Conservation (phyloP, 257 asterid species). For the Lycium ferocissimum region DNA sequence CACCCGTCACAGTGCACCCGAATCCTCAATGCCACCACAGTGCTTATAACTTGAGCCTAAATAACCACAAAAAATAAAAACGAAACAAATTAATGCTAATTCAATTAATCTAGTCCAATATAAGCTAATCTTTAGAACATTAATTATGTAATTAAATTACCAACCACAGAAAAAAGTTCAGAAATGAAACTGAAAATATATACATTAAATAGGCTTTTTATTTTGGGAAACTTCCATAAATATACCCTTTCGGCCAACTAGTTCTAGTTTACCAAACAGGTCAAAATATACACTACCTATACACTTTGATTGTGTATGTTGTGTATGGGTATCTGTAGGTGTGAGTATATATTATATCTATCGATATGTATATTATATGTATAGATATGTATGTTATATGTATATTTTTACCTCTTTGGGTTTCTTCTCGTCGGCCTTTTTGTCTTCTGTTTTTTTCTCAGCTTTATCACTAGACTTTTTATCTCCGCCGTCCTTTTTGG, state of each 20-base stretch:
- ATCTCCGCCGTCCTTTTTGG: slow-evolving; percentile 43
- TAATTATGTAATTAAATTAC: neutral
- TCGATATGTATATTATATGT: too few relatives aligned
- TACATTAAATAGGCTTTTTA: too few relatives aligned
- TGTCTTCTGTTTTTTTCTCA: slow-evolving; percentile 43
- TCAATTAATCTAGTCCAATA: neutral
- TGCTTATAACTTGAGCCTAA: slow-evolving; percentile 53
- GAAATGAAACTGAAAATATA: neutral
- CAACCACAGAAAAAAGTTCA: neutral
- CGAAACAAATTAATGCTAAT: neutral
- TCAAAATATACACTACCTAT: too few relatives aligned
- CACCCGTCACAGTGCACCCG: slow-evolving; percentile 89
- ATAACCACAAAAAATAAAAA: neutral
- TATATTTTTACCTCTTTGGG: slow-evolving; percentile 45
- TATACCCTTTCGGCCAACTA: too few relatives aligned
- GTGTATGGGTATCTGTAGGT: too few relatives aligned
- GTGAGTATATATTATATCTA: too few relatives aligned
- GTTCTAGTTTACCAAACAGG: too few relatives aligned
- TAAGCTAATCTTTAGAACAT: slow-evolving; percentile 2
- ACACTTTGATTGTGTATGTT: too few relatives aligned
- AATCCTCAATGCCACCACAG: slow-evolving; percentile 66
- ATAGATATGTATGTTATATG: too few relatives aligned
- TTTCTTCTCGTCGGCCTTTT: slow-evolving; percentile 43
- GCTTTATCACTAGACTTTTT: slow-evolving; percentile 44
- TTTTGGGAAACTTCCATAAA: too few relatives aligned